Conservation (phyloP, 768 basidiomycete species). For the Xerocomus spinulosus region DNA sequence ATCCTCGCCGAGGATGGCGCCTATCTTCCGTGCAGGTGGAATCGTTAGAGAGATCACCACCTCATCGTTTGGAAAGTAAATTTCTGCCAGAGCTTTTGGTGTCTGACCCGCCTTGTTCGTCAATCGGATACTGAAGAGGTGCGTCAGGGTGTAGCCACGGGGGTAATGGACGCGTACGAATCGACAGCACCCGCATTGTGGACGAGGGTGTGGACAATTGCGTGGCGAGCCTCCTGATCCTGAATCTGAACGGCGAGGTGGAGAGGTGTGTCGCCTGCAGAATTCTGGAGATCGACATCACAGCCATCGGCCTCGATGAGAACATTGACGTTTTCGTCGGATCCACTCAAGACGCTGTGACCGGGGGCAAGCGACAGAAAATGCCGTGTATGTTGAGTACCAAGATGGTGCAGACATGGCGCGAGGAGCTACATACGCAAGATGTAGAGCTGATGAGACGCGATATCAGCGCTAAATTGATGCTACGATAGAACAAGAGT, state of each 20-base stretch:
- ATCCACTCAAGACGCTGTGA: constrained; percentile 14
- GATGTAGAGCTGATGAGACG: constrained; percentile 24
- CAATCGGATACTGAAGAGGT: constrained; percentile 17
- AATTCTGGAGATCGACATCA: constrained; percentile 27
- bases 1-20: constrained; percentile 2
- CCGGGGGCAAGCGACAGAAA: background rate
- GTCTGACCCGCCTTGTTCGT: constrained; percentile 27
- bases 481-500: background rate
- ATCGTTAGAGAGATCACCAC: constrained; percentile 16
- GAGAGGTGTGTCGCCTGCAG: constrained; percentile 24
- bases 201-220: constrained; percentile 22
- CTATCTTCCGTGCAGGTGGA: constrained; percentile 15
- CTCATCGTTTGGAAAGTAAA: constrained; percentile 17
- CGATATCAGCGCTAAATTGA: constrained; percentile 11
- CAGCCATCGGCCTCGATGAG: constrained; percentile 26
- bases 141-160: background rate
- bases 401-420: background rate
- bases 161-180: constrained; percentile 14
- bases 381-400: constrained; percentile 1
- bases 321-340: constrained; percentile 17
- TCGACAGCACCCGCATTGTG: constrained; percentile 20
- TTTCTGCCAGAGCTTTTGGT: constrained; percentile 20
- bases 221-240: constrained; percentile 10
- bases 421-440: constrained; percentile 22
- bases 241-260: constrained; percentile 24